Evolutionary conservation across 441 rosid species (phyloP), one percentile per base, ranked within the genome.

Genomic region (Breynia disticha): DNA sequence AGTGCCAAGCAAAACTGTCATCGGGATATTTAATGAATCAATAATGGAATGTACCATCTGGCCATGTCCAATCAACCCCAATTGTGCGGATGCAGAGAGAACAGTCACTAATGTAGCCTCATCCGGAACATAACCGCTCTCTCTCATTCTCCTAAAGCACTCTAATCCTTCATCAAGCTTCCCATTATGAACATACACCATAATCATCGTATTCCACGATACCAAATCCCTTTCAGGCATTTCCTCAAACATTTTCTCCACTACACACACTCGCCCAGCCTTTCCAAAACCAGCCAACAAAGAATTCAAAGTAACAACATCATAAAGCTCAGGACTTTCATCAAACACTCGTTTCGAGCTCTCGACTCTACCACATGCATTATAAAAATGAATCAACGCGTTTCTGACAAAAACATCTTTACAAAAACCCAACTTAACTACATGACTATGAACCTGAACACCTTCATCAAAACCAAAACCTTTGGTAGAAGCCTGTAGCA

Each of bases 61-160:
- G 46, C 90, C 86, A 52, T 75, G 73, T 62, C 79, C 81, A 16
- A 80, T 71, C 51, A 81, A 80, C 43, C 90, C 85, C n/a, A 76
- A 46, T 19, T 78, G 75, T 8, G 76, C 82, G 59, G 86, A 82
- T 16, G 84, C 87, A 0, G 85, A 73, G n/a, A 85, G 75, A 9
- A 82, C 68, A 32, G 74, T 61, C 15, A 83, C 75, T 57, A 76
- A 18, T 0, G 84, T 79, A 35, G 72, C 79, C 68, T 79, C 72
- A 57, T 80, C 75, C 0, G 87, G 80, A 57, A 51, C 39, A 50
- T 76, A 48, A 54, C 70, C 62, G 28, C 38, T 57, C 0, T 13
- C 63, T 28, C 70, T 84, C 87, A 85, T 80, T 55, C 68, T 66
- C 18, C 57, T 63, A 52, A 85, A 85, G 63, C 77, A 49, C 15